Evolutionary conservation across 2,329 filamentous ascomycete species (phyloP).

Genomic region (Exophiala sp.): DNA sequence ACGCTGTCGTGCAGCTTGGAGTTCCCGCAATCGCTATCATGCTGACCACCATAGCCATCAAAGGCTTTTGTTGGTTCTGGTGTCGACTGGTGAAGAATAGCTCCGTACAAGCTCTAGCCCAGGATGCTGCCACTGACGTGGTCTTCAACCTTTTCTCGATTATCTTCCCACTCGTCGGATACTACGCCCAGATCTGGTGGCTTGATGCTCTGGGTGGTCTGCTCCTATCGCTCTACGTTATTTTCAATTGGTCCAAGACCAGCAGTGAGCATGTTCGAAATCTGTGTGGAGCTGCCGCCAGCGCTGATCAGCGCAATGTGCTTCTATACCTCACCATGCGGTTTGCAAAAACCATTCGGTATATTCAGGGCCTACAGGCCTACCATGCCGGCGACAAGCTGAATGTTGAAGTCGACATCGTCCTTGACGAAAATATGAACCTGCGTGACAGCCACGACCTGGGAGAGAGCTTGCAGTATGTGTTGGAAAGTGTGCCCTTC

Average conservation of each 20-base stretch:
- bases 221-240: conserved; percentile 70
- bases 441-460: conserved; percentile 77
- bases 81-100: conserved; percentile 81
- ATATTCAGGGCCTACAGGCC: conserved; percentile 77
- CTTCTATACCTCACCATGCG: conserved; percentile 88
- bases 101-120: conserved; percentile 71
- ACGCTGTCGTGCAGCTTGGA: conserved; percentile 65
- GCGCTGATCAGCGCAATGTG: conserved; percentile 75
- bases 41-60: conserved; percentile 73
- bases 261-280: conserved; percentile 73
- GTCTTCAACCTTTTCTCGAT: conserved; percentile 89
- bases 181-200: conserved; percentile 74
- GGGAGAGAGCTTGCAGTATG: conserved; percentile 71
- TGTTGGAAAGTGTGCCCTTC: conserved; percentile 74
- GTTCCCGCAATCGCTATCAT: conserved; percentile 71
- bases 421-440: conserved; percentile 68
- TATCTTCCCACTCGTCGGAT: conserved; percentile 75
- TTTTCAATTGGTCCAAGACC: conserved; percentile 70
- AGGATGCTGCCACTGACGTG: conserved; percentile 67
- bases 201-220: conserved; percentile 74
- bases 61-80: conserved; percentile 78
- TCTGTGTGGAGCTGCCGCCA: conserved; percentile 69
- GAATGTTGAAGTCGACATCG: conserved; percentile 76
- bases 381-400: conserved; percentile 83
- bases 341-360: conserved; percentile 78